Base-by-base conservation (phyloP, 257 asterid species). In the Datura wrightii region DNA sequence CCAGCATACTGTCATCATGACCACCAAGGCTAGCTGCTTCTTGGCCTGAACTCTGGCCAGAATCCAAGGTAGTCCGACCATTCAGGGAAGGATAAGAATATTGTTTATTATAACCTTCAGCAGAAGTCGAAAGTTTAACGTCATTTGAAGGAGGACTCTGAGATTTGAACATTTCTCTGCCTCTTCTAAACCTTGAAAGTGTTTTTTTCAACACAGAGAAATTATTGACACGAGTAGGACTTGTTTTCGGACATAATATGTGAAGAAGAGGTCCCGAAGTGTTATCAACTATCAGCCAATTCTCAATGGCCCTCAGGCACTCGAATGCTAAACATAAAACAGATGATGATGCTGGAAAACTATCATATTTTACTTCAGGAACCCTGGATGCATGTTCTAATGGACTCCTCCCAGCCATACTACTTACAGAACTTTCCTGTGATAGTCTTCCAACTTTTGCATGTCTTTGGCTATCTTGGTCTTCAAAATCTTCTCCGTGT, bases 391-490 rank as follows among this genome's bases (percentile, higher is more conserved):
- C 89, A 85, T 88, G 87, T 85, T 91, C 94, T 54, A 87, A 63
- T 52, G 91, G 66, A 63, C 86, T 89, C 90, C 93, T 91, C 83
- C 94, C 98, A 1, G 93, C 89, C 86, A 85, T 76, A 85, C 97
- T 90, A 83, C 93, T 84, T 70, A 93, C 92, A 10, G 97, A 92
- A 91, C 98, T 91, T 89, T 96, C 98, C 89, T 91, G 94, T 69
- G 97, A 94, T 83, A 93, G 91, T 91, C 97, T 92, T 88, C 98
- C 98, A 84, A 95, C 97, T 92, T 97, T 95, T 84, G 98, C 97
- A 92, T 91, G 98, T 88, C 98, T 94, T 71, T 82, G 86, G 85
- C 85, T 88, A 85, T 93, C 98, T 91, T 94, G 96, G 84, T 97
- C 98, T 84, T 95, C 99, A 84, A 86, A 84, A 84, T 91, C 94